Base-by-base conservation (phyloP, 2,329 filamentous ascomycete species). In the Claviceps pusilla region DNA sequence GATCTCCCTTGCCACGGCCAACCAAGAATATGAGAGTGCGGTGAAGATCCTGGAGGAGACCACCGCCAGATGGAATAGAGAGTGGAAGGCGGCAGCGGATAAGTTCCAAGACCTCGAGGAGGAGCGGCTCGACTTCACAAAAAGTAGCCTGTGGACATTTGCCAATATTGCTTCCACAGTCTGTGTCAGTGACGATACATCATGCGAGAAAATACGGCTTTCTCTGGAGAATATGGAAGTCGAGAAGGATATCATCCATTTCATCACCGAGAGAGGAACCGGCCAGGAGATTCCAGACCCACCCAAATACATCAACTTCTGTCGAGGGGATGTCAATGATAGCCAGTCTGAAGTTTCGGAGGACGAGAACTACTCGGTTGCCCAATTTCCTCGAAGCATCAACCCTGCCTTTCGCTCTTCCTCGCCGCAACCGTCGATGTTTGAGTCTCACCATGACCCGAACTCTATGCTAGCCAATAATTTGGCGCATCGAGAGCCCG, bases 71-170 rank as follows among this genome's bases (percentile, higher is more conserved):
- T 98, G 93, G 93, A 98, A 98, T 66, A 80, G 91, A 63, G 93
- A 98, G 68, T 98, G 93, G 93, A 98, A 97, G 71, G 83, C 87
- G 24, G 93, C 91, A 1, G 95, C 93, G 63, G 94, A 94, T 76
- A 98, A 97, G 74, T 98, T 98, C 70, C 94, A 98, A 73, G 94
- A 98, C 64, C 80, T 98, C 12, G 93, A 98, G 71, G 94, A 98
- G 68, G 93, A 98, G 71, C 80, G 93, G 47, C 78, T 98, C 43
- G 93, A 98, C 69, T 98, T 95, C 66, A 90, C 89, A 60, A 98
- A 97, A 76, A 95, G 87, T 71, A 97, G 93, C 64, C 75, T 98
- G 7, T 98, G 93, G 94, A 91, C 84, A 14, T 98, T 97, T 71
- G 91, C 93, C 54, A 98, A 98, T 67, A 89, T 98, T 62, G 83